Percentiles rank a stretch among this genome's conserved stretches.
These are phyloP conservation scores for Diplosphaera chodatii DNA, from an alignment of 139 green algal genomes.

Conservation along the genomic window DNA sequence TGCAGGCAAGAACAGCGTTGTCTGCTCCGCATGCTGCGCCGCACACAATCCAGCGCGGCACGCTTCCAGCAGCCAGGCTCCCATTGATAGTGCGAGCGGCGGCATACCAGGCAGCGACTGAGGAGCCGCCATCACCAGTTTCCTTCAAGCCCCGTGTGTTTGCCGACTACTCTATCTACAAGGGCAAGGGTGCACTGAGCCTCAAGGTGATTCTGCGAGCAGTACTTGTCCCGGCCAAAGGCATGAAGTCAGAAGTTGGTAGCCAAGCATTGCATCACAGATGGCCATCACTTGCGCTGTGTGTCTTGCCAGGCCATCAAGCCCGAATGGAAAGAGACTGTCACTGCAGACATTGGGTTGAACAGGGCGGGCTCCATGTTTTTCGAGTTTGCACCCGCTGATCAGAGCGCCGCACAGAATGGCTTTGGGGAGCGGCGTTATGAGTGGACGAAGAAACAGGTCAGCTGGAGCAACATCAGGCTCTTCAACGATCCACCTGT, in stretches of 20 bases:
- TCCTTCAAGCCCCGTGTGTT: neutral
- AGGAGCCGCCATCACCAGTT: neutral
- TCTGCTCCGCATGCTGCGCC: too few relatives aligned
- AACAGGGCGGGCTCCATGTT: neutral
- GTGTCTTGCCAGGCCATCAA: neutral
- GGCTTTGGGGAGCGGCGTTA: neutral
- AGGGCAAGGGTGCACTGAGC: neutral
- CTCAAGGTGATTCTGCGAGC: too few relatives aligned
- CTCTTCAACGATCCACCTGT: neutral
- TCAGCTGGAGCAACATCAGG: neutral
- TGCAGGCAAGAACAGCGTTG: too few relatives aligned
- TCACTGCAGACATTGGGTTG: neutral
- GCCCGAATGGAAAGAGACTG: neutral
- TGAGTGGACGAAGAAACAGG: constrained; percentile 1
- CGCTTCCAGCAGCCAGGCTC: neutral
- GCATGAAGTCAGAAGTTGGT: too few relatives aligned
- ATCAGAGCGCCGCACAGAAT: neutral
- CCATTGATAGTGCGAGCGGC: neutral
- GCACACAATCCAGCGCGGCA: neutral
- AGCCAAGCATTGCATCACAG: too few relatives aligned
- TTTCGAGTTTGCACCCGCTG: constrained; percentile 1
- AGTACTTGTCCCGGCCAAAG: too few relatives aligned
- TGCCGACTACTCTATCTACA: neutral
- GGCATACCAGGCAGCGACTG: neutral
- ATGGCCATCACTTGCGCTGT: too few relatives aligned